Percentiles rank a stretch among this genome's conserved stretches.
These are phyloP conservation scores for Fragaria vesca DNA, from an alignment of 306 rosid genomes.

Conservation along the genomic window DNA sequence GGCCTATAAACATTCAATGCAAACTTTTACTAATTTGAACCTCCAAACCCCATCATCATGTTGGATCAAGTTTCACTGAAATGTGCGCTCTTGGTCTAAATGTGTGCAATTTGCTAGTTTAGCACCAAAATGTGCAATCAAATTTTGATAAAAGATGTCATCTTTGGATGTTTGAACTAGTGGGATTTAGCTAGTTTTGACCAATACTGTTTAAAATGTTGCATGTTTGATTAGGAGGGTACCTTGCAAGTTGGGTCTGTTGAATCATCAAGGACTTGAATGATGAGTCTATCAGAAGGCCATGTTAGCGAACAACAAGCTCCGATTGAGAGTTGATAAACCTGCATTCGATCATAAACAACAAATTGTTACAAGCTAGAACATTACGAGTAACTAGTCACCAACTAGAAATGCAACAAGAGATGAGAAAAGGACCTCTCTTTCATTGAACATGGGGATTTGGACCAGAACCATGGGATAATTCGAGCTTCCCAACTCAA, in stretches of 20 bases:
- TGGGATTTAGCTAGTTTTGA: background rate
- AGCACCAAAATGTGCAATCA: background rate
- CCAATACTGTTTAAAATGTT: background rate
- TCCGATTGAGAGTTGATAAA: slow-evolving; percentile 80
- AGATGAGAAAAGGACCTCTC: slow-evolving; percentile 58
- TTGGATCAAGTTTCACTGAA: background rate
- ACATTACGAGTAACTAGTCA: background rate
- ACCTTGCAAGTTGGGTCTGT: slow-evolving; percentile 79
- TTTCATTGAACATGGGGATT: slow-evolving; percentile 90
- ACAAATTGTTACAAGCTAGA: slow-evolving; percentile 2
- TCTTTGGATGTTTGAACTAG: background rate
- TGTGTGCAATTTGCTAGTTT: background rate
- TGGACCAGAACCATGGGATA: slow-evolving; percentile 81
- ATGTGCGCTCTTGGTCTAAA: too few relatives aligned
- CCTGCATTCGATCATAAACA: slow-evolving; percentile 40
- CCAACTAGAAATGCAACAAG: background rate
- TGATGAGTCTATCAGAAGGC: slow-evolving; percentile 81
- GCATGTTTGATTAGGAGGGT: background rate
- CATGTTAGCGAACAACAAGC: slow-evolving; percentile 87
- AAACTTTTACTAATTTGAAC: background rate
- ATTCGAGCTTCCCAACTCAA: slow-evolving; percentile 66
- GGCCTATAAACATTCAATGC: slow-evolving; percentile 38
- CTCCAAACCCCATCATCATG: background rate
- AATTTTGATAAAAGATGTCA: background rate
- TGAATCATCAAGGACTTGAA: slow-evolving; percentile 90